Evolutionary conservation across 1,284 basidiomycete genomes (phyloP).

Genomic region (Leccinum fuscescens): DNA sequence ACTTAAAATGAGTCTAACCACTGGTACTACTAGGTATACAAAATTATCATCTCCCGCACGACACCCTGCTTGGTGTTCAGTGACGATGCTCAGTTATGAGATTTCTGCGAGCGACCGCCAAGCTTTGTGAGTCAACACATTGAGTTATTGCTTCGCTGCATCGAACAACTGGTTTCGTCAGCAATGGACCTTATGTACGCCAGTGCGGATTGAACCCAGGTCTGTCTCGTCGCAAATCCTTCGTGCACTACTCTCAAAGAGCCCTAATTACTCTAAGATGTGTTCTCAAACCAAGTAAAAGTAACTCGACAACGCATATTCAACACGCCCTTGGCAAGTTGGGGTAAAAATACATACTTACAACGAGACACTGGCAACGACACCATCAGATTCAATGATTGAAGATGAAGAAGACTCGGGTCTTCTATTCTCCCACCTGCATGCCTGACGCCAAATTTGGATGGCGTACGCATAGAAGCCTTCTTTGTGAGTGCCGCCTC

Average conservation of each 20-base stretch:
- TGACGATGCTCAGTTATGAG: too few species aligned
- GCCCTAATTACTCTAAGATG: background rate
- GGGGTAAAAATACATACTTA: background rate
- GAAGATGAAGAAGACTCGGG: background rate
- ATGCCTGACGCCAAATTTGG: background rate
- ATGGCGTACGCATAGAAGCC: background rate
- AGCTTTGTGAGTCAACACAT: too few species aligned
- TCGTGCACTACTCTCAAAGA: background rate
- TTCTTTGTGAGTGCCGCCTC: background rate
- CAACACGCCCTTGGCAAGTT: background rate
- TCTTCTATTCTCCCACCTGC: background rate
- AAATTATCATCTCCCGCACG: too few species aligned
- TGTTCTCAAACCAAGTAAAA: background rate
- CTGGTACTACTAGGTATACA: too few species aligned
- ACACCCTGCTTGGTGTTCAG: too few species aligned
- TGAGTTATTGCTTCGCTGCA: too few species aligned
- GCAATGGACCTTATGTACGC: too few species aligned
- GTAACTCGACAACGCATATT: background rate
- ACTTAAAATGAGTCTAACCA: too few species aligned
- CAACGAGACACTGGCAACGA: background rate
- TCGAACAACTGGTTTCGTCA: too few species aligned
- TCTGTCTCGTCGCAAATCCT: background rate
- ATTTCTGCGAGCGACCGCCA: too few species aligned
- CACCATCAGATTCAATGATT: background rate
- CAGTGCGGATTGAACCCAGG: background rate